Base-by-base conservation (phyloP, 345 rosid genomes). In the Citrus glauca region DNA sequence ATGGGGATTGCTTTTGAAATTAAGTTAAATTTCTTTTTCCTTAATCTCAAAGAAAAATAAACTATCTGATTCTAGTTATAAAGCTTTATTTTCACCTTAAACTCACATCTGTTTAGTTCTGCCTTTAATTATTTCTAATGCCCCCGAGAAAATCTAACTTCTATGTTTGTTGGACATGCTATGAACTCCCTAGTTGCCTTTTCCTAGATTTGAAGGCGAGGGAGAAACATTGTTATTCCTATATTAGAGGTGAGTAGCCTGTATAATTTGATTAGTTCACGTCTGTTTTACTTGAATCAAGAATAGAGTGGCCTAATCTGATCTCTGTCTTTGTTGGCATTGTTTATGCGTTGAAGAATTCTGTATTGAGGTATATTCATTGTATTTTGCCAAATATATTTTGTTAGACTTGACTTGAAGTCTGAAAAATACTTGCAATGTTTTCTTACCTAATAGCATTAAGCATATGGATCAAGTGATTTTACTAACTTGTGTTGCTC, bases 271-370 rank as follows among this genome's bases (percentile, higher is more conserved):
- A 72, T 59, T 56, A 20, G 19, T 35, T 13, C 22, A 62, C 42
- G 11, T 48, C 74, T 42, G 55, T 50, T 8, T 75, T 35, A 50
- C 50, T 65, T 75, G 32, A 73, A 73, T 67, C 72, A 7, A 35
- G 14, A 42, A 60, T 45, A 66, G 75, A 32, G n/a, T 78, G 28
- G 28, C 40, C 6, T 68, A 24, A 40, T 78, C 3, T 16, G 28
- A 66, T 62, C 38, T 13, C 61, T 40, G 57, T 35, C 7, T 53
- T 33, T 73, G 27, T 59, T 64, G 50, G 57, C 30, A 30, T 75
- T 59, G 37, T 72, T 48, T 72, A 8, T 24, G 35, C 19, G 22
- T 37, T 60, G 25, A 27, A 38, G 37, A 53, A 42, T 22, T 30
- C 66, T 56, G 30, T 35, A 14, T 22, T 57, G 62, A 72, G 35